These are phyloP conservation scores for Microsporum canis DNA, from an alignment of 2,329 filamentous ascomycete genomes.

Conservation along the genomic window DNA sequence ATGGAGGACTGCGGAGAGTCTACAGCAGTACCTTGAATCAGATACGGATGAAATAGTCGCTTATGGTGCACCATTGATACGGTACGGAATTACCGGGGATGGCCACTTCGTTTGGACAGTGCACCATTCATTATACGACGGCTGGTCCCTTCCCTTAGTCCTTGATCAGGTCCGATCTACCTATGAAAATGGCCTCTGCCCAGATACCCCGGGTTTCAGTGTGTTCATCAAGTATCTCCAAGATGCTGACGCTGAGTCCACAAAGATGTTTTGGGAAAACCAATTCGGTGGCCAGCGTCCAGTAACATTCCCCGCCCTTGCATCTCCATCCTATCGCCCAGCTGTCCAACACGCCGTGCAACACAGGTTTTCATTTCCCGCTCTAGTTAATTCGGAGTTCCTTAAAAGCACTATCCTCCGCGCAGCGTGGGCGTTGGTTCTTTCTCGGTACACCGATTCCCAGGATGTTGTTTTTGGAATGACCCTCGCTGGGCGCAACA, in stretches of 20 bases:
- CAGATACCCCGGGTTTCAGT: slow-evolving; percentile 29
- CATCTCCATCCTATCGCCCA: slow-evolving; percentile 36
- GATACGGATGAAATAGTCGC: slow-evolving; percentile 14
- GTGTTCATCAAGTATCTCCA: slow-evolving; percentile 41
- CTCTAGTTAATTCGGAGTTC: slow-evolving; percentile 20
- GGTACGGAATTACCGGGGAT: slow-evolving; percentile 15
- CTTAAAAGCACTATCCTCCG: slow-evolving; percentile 18
- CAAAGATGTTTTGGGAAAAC: slow-evolving; percentile 39
- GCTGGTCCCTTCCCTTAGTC: slow-evolving; percentile 27
- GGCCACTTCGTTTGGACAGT: slow-evolving; percentile 24
- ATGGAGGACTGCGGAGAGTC: slow-evolving; percentile 15
- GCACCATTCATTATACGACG: slow-evolving; percentile 35
- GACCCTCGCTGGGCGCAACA: slow-evolving; percentile 34
- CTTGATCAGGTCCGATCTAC: slow-evolving; percentile 21
- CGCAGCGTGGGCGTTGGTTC: slow-evolving; percentile 10
- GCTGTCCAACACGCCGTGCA: slow-evolving; percentile 23
- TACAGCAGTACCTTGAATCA: slow-evolving; percentile 11
- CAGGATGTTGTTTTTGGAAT: slow-evolving; percentile 35
- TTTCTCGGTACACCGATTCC: slow-evolving; percentile 14
- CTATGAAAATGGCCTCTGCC: slow-evolving; percentile 14
- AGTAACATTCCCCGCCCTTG: slow-evolving; percentile 38
- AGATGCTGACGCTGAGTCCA: slow-evolving; percentile 29
- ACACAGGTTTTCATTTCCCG: slow-evolving; percentile 17
- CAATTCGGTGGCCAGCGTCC: slow-evolving; percentile 34
- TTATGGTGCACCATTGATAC: slow-evolving; percentile 16